Base-by-base conservation (phyloP, 1,284 basidiomycete genomes). In the Ustilago hordei region DNA sequence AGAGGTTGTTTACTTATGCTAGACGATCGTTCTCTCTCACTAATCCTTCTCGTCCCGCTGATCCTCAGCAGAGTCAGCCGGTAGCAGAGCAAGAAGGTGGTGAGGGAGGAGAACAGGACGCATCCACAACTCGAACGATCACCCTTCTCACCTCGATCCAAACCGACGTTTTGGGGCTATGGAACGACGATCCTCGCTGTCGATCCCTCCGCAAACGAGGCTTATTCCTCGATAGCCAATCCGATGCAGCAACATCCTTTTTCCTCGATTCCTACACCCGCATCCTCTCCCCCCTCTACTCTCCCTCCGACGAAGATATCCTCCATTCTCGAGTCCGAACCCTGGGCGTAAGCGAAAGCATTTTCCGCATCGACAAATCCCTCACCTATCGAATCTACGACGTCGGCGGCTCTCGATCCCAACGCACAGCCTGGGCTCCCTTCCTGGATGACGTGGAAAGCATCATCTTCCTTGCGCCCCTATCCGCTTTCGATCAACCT, bases 291-390 rank as follows among this genome's bases (percentile, higher is more conserved):
- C 13, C 57, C 0, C 31, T 13, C 36, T 82, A 72, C 55, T 5
- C 23, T 28, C 79, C 80, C 0, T 65, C 55, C 0, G 77, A 82
- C 38, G 70, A 81, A 36, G 80, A 82, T 41, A 81, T 82, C 47
- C 53, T 82, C 19, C 73, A 78, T 50, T 75, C 80, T 3, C 72
- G 80, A 19, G 81, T 82, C 3, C 77, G 80, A 12, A 82, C 81
- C 7, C 17, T 80, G 8, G 81, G 81, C 1, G 63, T 79, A 0
- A 78, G 73, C 19, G 78, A 81, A 55, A 60, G 66, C 45, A n/a
- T 55, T 11, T 80, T 82, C 53, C 55, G 59, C 12, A 55, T 81
- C 3, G 71, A 77, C 36, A 63, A 64, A 3, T 31, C 48, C 5
- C 64, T 70, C 52, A 36, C 64, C 19, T 81, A 80, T 35, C 69